A percentile compares a stretch with the other conserved stretches of the same genome.
phyloP scores from a whole-genome alignment of 495 filamentous ascomycete species.

The Parachaetomium inaequale region DNA sequence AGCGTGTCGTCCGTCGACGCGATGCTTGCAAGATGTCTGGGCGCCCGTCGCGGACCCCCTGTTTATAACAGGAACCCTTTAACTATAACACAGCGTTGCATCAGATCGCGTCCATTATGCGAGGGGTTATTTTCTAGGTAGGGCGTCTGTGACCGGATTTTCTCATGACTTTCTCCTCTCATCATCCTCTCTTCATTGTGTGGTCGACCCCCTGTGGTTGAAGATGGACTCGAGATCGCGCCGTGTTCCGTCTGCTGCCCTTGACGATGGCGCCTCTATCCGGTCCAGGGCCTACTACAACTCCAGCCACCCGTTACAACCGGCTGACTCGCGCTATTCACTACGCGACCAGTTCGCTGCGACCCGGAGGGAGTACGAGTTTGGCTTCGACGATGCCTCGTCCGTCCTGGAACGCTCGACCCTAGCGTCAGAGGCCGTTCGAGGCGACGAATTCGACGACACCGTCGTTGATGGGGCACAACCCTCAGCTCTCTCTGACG shows the following conservation, averaged over 20 bases:
- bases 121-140: neutral
- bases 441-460: conserved; percentile 15
- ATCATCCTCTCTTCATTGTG: neutral
- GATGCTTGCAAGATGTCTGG: no score
- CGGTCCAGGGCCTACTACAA: neutral
- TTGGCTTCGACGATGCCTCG: conserved; percentile 32
- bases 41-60: neutral
- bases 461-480: neutral
- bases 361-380: conserved; percentile 30
- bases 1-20: neutral
- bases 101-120: neutral
- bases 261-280: conserved; percentile 19
- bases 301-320: conserved; percentile 16
- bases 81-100: neutral
- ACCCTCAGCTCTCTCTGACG: neutral
- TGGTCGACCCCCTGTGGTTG: neutral
- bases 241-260: conserved; percentile 16
- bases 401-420: conserved; percentile 25
- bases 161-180: neutral
- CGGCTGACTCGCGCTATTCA: conserved; percentile 25
- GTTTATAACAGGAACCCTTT: no score
- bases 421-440: conserved; percentile 20
- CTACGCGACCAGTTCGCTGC: conserved; percentile 31
- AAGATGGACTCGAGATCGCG: conserved; percentile 15
- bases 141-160: neutral